These are phyloP conservation scores for Apiotrichum domesticum DNA, from an alignment of 1,284 basidiomycete species.

Conservation along the genomic window DNA sequence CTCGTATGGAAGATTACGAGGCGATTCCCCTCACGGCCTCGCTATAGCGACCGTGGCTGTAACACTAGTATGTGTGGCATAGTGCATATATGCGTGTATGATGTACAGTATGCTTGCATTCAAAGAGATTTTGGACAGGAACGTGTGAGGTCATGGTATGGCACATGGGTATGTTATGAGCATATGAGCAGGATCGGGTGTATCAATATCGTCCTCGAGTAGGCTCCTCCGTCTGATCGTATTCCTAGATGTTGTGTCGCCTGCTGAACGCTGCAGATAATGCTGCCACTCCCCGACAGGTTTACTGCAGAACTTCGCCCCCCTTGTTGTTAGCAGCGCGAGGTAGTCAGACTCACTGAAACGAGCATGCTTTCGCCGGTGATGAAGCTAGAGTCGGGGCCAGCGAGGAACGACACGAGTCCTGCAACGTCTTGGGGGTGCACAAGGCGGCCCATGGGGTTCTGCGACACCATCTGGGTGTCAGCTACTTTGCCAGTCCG, in stretches of 20 bases:
- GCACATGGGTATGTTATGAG: too few relatives aligned
- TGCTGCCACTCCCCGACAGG: not conserved
- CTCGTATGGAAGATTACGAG: constrained; percentile 30
- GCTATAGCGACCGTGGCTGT: not conserved
- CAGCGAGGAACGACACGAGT: constrained; percentile 18
- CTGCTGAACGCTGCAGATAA: too few relatives aligned
- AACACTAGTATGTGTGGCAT: not conserved
- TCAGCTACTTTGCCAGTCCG: not conserved
- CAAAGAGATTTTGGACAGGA: too few relatives aligned
- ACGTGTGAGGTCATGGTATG: too few relatives aligned
- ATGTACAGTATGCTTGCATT: too few relatives aligned
- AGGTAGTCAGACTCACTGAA: not conserved
- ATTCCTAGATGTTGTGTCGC: too few relatives aligned
- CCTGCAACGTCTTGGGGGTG: constrained; percentile 15
- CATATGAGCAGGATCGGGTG: too few relatives aligned
- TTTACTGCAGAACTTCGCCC: not conserved
- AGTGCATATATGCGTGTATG: not conserved
- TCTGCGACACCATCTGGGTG: not conserved
- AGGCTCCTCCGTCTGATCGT: too few relatives aligned
- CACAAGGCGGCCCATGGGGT: constrained; percentile 13
- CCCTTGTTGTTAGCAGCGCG: not conserved
- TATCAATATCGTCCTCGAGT: not conserved
- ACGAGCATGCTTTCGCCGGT: constrained; percentile 10
- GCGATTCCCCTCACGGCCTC: constrained; percentile 26
- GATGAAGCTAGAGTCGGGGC: constrained; percentile 16